Conservation (phyloP, 495 filamentous ascomycete species). For the Aspergillus bridgeri region DNA sequence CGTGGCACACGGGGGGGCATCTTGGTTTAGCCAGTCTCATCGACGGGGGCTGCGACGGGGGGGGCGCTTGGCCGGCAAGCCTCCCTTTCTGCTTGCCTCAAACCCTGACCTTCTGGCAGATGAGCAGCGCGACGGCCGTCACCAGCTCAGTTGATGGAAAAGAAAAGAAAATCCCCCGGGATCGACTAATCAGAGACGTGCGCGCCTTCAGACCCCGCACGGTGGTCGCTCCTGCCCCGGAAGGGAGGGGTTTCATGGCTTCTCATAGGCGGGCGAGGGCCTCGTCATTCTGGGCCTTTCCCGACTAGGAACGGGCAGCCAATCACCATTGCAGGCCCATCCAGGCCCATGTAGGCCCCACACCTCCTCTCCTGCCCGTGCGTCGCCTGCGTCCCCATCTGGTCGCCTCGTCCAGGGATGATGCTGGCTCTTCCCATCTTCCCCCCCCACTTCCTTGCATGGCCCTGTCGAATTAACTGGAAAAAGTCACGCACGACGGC, state of each 20-base stretch:
- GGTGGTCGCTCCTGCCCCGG: background rate
- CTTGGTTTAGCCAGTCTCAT: background rate
- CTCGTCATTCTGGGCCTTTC: background rate
- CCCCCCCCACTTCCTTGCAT: slow-evolving; percentile 4
- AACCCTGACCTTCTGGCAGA: background rate
- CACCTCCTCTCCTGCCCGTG: background rate
- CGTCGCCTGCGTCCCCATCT: slow-evolving; percentile 6
- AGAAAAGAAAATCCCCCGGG: background rate
- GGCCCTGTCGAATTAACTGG: slow-evolving; percentile 6
- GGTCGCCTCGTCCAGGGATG: slow-evolving; percentile 21
- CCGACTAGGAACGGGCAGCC: background rate
- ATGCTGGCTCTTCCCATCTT: slow-evolving; percentile 12
- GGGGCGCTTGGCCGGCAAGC: background rate
- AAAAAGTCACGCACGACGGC: background rate
- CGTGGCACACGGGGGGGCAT: too few relatives aligned
- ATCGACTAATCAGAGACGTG: background rate
- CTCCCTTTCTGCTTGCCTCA: background rate
- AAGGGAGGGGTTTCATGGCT: background rate
- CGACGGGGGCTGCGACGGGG: background rate
- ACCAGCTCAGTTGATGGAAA: background rate
- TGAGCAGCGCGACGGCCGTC: background rate
- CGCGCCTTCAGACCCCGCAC: background rate
- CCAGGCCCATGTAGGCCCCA: too few relatives aligned
- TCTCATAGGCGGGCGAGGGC: background rate
- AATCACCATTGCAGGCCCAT: too few relatives aligned